A percentile compares a stretch with the other conserved stretches of the same genome.
Conservation (phyloP, 306 rosid species). For the Notholithocarpus densiflorus region DNA sequence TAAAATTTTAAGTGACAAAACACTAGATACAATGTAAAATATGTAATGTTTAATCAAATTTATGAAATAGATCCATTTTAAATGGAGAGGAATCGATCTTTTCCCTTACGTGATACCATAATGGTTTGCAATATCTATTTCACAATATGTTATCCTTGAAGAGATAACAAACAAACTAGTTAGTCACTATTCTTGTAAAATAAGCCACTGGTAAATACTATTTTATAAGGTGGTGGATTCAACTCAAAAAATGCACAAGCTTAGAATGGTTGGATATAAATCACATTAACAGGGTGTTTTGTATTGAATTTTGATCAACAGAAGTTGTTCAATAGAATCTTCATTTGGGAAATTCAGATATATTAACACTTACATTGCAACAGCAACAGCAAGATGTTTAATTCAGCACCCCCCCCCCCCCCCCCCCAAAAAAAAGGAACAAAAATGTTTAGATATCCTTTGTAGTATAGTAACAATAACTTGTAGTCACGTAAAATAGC, state of each 20-base stretch:
- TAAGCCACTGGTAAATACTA: neutral
- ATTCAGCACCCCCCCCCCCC: no score
- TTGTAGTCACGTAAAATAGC: neutral
- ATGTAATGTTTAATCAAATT: no score
- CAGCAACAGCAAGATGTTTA: neutral
- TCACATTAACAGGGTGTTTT: neutral
- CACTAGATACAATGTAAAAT: no score
- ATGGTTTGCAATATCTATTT: no score
- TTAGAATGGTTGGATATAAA: neutral
- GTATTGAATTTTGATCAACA: neutral
- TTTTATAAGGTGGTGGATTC: neutral
- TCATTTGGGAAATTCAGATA: neutral
- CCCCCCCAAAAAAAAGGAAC: no score
- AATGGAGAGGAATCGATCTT: no score
- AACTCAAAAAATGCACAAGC: neutral
- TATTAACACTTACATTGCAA: neutral
- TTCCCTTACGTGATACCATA: no score
- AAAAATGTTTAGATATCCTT: neutral
- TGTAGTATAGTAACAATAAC: neutral
- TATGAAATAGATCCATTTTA: no score
- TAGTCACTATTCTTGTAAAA: no score
- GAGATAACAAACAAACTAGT: no score
- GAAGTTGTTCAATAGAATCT: neutral
- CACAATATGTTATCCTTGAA: no score
- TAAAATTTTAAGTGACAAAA: no score